Evolutionary conservation across 2,329 filamentous ascomycete species (phyloP), one percentile per base, ranked within the genome.

Genomic region (Didymella pinodella): DNA sequence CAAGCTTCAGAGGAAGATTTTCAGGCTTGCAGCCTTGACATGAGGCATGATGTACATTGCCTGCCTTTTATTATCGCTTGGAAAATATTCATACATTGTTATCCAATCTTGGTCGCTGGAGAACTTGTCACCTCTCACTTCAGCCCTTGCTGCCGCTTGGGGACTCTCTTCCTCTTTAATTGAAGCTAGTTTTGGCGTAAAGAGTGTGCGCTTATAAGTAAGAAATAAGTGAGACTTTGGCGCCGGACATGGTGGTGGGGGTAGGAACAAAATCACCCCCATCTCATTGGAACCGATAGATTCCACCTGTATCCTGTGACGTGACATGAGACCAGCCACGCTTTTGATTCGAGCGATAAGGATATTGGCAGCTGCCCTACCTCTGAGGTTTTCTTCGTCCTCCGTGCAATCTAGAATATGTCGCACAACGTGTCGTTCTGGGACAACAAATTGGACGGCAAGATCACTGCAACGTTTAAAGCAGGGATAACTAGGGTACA

Each of bases 401-500:
- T 43, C 20, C 16, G 10, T 32, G 22, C 25, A 41, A 43, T 50
- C 26, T 29, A 50, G 25, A 2, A 50, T 50, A 6, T 43, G 48
- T n/a, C n/a, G 14, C 22, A 51, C 48, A 40, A 51, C 36, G n/a
- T 51, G 48, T 31, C 18, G 36, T 11, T 51, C 22, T 31, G 38
- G 48, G 14, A 51, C 48, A 43, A 36, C 36, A 31, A 51, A 51
- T 26, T 51, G 25, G 16, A 51, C 22, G 22, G 48, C 26, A 22
- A 51, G 48, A 40, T 51, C n/a, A 44, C 31, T 40, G 28, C 22
- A 51, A 16, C 32, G 48, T 32, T 12, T 43, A 25, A 51, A 51
- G 10, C 26, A 20, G 20, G 38, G 48, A 34, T 51, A 51, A 32
- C 48, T 51, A 32, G 48, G 36, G 32, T 51, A 51, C 36, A 51